Conservation (phyloP, 176 grass and related monocot genomes). For the Triticum aestivum region IWGSC_CS_RefSeq_v2.1 NC_057813.1:183065213-183065712, state of each 20-base stretch:
- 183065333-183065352: slow-evolving; percentile 49
- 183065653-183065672: not conserved
- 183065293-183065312: slow-evolving; percentile 94
- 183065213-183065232: slow-evolving; percentile 97
- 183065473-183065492: not conserved
- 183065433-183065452: not conserved
- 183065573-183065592: not conserved
- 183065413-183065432: not conserved
- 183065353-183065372: slow-evolving; percentile 5
- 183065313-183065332: slow-evolving; percentile 94
- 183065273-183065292: slow-evolving; percentile 94
- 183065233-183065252: slow-evolving; percentile 87
- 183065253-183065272: slow-evolving; percentile 92
- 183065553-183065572: not conserved
- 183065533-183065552: not conserved
- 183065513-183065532: not conserved
- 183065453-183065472: not conserved
- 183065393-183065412: not conserved
- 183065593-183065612: not conserved
- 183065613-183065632: not conserved
- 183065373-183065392: not conserved
- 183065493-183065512: not conserved
- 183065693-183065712: slow-evolving; percentile 14
- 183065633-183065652: not conserved
- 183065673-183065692: not conserved